Conservation (phyloP, 345 rosid species). For the Arabidopsis suecica region DNA sequence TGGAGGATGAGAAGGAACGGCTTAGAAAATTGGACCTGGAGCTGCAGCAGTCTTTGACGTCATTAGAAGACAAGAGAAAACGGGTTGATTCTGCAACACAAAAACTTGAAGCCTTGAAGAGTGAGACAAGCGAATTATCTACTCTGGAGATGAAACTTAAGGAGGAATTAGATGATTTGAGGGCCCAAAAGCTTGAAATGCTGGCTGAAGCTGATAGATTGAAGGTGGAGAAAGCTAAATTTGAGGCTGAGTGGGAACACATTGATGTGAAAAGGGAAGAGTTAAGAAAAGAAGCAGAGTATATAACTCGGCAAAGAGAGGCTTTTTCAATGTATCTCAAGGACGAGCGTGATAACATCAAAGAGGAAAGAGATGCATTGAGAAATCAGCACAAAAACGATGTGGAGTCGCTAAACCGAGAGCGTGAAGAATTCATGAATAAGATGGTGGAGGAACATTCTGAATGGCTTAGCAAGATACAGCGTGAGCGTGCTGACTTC, state of each 20-base stretch:
- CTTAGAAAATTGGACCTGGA: conserved; percentile 63
- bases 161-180: conserved; percentile 86
- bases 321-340: conserved; percentile 69
- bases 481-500: conserved; percentile 82
- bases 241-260: conserved; percentile 92
- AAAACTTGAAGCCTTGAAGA: conserved; percentile 76
- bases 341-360: conserved; percentile 80
- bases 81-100: conserved; percentile 69
- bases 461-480: conserved; percentile 85
- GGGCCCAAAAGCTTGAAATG: conserved; percentile 81
- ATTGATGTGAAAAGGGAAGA: conserved; percentile 94
- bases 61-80: conserved; percentile 71
- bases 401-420: conserved; percentile 66
- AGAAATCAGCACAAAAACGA: conserved; percentile 67
- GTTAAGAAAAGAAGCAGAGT: conserved; percentile 63
- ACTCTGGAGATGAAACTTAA: conserved; percentile 80
- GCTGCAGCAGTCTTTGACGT: conserved; percentile 62
- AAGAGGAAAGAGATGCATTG: conserved; percentile 71
- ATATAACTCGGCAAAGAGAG: conserved; percentile 64
- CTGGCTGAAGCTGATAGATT: conserved; percentile 79
- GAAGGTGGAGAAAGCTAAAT: conserved; percentile 77
- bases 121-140: conserved; percentile 76
- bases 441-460: conserved; percentile 79
- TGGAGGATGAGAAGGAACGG: conserved; percentile 69
- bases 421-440: conserved; percentile 86